Evolutionary conservation across 106 monocot genomes (phyloP), one percentile per base, ranked within the genome.

Genomic region (Amphibolis antarctica): DNA sequence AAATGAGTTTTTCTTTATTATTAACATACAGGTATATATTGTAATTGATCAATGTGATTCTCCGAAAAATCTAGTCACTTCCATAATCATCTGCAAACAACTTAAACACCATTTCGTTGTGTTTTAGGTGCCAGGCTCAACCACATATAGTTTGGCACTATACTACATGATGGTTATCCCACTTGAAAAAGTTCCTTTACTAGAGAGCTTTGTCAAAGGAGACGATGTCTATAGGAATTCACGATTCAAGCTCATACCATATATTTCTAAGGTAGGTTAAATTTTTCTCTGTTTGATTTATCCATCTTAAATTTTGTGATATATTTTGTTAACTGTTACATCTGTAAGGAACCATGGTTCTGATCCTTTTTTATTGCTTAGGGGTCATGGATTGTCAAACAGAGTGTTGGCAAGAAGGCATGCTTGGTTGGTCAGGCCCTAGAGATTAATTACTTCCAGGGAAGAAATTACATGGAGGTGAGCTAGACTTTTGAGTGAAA

Each of bases 351-450:
- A 31, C 31, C 11, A 14, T 17, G 17, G n/a, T n/a, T 36, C 36
- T 36, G 36, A 36, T 57, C 17, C 9, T 50, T 23, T 12, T 60
- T 5, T 44, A 28, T 55, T n/a, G 0, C 18, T 69, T 56, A 98
- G 98, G 98, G 98, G 12, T 98, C 98, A 25, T 98, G 91, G 98
- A 91, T 98, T 74, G 98, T 98, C 42, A 98, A 98, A 74, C 98
- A 98, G 62, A 98, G 98, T 76, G 98, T 98, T 10, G 98, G 98
- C 12, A 98, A 98, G 60, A 98, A 98, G 64, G 98, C 91, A 21
- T 87, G 98, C 67, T 75, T 98, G 74, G 72, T 91, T 54, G 98
- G 91, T 71, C 91, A 98, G 72, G 98, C 91, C 48, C 75, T 98
- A 24, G 82, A 85, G 72, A 91, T 87, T 52, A 75, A 91, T 70